phyloP scores from a whole-genome alignment of 1,284 basidiomycete genomes.

The Vanrija sp. region DNA sequence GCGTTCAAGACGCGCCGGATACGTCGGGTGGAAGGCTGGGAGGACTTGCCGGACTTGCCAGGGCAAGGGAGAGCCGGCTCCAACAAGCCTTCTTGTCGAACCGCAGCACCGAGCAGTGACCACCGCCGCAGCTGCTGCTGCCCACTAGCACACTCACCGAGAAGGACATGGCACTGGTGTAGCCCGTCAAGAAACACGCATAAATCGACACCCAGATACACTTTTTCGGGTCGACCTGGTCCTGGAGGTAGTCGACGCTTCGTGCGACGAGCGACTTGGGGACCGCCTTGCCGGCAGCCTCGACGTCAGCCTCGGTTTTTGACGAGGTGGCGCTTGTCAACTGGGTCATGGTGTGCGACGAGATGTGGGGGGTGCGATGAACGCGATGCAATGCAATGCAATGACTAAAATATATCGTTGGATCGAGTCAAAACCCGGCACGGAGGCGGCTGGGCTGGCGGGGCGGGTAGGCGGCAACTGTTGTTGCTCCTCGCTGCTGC shows the following conservation, averaged over 20 bases:
- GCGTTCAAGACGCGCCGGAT: neutral
- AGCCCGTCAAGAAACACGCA: constrained; percentile 83
- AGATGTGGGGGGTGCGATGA: neutral
- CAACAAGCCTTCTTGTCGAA: neutral
- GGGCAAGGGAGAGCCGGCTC: neutral
- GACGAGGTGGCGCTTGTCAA: neutral
- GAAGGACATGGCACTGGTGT: constrained; percentile 70
- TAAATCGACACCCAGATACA: constrained; percentile 62
- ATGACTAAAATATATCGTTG: too few species aligned
- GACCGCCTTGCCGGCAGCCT: constrained; percentile 1
- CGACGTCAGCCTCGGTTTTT: constrained; percentile 3
- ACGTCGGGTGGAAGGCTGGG: too few species aligned
- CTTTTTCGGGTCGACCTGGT: constrained; percentile 61
- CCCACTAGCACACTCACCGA: constrained; percentile 44
- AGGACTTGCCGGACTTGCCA: neutral
- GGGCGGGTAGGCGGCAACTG: too few species aligned
- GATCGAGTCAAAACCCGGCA: too few species aligned
- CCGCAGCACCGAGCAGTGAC: too few species aligned
- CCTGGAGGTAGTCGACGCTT: constrained; percentile 38
- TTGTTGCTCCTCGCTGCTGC: too few species aligned
- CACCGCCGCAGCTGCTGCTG: too few species aligned
- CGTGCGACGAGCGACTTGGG: neutral
- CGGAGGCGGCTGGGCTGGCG: too few species aligned
- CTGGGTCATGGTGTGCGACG: neutral
- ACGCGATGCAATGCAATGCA: too few species aligned